Evolutionary conservation across 805 yeast species (phyloP), one percentile per base, ranked within the genome.

Genomic region (Pichia manshurica): DNA sequence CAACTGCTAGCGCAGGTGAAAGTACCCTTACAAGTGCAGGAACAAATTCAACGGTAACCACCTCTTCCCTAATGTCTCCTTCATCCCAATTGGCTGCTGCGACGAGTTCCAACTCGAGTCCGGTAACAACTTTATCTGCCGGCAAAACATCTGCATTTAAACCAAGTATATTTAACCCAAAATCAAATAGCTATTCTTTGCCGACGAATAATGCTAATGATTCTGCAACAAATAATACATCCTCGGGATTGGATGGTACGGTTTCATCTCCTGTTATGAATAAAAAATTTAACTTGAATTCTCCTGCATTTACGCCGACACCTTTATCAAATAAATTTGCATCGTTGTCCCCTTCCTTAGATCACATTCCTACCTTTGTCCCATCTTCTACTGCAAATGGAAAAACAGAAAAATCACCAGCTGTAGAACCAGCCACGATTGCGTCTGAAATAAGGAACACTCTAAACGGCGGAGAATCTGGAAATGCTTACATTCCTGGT

Each of bases 251-350:
- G 16, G 23, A 65, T 52, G 39, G 20, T 5, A 10, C 22, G 5
- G 16, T 15, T 19, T 35, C 36, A n/a, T n/a, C 13, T 40, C 43
- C 29, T 17, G 23, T 34, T 15, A n/a, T 28, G 35, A 40, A n/a
- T 5, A 72, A 67, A 58, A 70, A 73, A 54, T 75, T 80, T 59
- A 79, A 78, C 53, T 73, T 78, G 12, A 79, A 79, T 44, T 63
- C 69, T 4, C 80, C 83, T 0, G 67, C 81, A 2, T 78, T 79
- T 53, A 75, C 75, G 2, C 83, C 87, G 6, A 50, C 56, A 8
- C 55, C 58, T 2, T 25, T 59, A 16, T 37, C 40, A 10, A 60
- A 59, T 44, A 75, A 74, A 53, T 72, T 74, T 53, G 58, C 77
- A 1, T 60, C 62, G n/a, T 59, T 72, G 51, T 75, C 81, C 13